phyloP scores from a whole-genome alignment of 139 green algal genomes.

The Yamagishiella unicocca region DNA sequence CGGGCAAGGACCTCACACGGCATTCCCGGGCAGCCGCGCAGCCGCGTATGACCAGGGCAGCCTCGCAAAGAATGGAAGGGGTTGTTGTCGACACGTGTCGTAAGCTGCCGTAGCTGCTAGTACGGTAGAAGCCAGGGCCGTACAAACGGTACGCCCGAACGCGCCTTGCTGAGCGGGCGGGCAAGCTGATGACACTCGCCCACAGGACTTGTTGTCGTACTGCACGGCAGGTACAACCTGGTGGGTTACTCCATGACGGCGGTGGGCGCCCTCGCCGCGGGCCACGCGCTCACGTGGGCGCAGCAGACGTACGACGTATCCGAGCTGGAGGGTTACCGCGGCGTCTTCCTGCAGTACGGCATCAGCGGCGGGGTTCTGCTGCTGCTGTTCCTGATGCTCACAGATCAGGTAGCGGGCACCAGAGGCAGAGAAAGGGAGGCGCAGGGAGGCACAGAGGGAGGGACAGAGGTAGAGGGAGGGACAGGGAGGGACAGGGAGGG shows the following conservation, averaged over 20 bases:
- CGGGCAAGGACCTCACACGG: too few relatives aligned
- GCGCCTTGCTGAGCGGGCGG: too few relatives aligned
- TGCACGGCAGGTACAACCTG: conserved; percentile 26
- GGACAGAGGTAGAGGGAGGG: not conserved
- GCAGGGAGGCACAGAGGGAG: not conserved
- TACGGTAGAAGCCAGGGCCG: too few relatives aligned
- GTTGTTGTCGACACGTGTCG: too few relatives aligned
- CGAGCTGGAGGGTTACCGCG: conserved; percentile 1
- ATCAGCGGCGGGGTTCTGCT: not conserved
- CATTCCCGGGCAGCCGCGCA: too few relatives aligned
- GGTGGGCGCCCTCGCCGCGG: not conserved
- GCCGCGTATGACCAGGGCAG: too few relatives aligned
- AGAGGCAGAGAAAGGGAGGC: not conserved
- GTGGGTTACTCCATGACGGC: conserved; percentile 23
- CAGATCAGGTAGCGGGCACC: not conserved
- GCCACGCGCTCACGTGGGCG: not conserved
- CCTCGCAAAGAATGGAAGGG: too few relatives aligned
- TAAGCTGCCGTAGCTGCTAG: too few relatives aligned
- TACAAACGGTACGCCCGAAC: too few relatives aligned
- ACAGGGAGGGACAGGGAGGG: not conserved
- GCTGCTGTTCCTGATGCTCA: conserved; percentile 7
- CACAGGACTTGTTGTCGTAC: too few relatives aligned
- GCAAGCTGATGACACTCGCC: too few relatives aligned
- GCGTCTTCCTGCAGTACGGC: conserved; percentile 24
- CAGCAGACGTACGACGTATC: not conserved